Evolutionary conservation across 192 early-diverging fungal genomes (phyloP).

Genomic region (Kickxella alabastrina): DNA sequence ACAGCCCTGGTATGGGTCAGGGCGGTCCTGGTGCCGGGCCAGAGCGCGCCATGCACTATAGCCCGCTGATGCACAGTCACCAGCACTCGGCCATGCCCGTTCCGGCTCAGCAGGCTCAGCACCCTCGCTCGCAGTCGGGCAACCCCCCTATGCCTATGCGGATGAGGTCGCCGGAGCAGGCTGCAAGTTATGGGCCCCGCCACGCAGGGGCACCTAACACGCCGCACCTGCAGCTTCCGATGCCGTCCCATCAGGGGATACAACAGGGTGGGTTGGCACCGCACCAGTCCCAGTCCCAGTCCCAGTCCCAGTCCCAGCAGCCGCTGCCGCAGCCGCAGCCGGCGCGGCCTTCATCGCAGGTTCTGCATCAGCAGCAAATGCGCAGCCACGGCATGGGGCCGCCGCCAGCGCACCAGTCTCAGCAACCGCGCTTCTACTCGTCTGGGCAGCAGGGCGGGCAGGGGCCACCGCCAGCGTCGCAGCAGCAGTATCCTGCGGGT

Average conservation of each 20-base stretch:
- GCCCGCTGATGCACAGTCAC: conserved; percentile 11
- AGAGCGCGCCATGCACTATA: conserved; percentile 8
- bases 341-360: neutral
- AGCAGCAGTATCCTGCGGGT: too few species aligned
- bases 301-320: conserved; percentile 4
- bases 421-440: too few species aligned
- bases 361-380: too few species aligned
- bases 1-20: conserved; percentile 5
- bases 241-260: neutral
- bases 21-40: conserved; percentile 4
- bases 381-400: too few species aligned
- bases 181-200: neutral
- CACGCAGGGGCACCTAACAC: conserved; percentile 1
- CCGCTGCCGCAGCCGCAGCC: conserved; percentile 3
- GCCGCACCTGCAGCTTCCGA: conserved; percentile 9
- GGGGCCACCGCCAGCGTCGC: too few species aligned
- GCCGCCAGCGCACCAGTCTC: too few species aligned
- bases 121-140: conserved; percentile 6
- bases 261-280: neutral
- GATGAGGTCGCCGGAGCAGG: conserved; percentile 8
- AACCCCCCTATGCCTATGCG: conserved; percentile 3
- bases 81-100: conserved; percentile 29
- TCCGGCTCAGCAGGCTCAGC: conserved; percentile 11
- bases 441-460: too few species aligned
- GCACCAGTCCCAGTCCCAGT: conserved; percentile 6